phyloP scores from a whole-genome alignment of 306 rosid species.

The Lotus japonicus region DNA sequence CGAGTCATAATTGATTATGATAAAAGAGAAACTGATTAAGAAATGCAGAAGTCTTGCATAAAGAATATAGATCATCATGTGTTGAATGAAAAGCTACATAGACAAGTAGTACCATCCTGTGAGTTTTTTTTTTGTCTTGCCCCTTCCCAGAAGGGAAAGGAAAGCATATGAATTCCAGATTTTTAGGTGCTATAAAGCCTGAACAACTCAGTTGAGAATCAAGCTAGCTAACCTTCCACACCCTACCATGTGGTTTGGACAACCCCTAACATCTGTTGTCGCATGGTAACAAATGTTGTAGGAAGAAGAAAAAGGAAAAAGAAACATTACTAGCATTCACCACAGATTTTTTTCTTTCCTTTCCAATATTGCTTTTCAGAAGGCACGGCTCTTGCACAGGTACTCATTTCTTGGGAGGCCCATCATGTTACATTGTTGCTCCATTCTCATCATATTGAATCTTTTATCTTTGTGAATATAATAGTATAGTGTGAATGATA shows the following conservation, averaged over 20 bases:
- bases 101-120: neutral
- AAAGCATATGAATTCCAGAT: neutral
- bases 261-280: conserved; percentile 15
- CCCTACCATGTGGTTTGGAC: conserved; percentile 20
- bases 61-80: neutral
- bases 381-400: conserved; percentile 11
- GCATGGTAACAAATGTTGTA: neutral
- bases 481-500: neutral
- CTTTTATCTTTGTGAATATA: neutral
- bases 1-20: too few relatives aligned
- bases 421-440: conserved; percentile 13
- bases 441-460: neutral
- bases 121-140: neutral
- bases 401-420: conserved; percentile 5
- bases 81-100: neutral
- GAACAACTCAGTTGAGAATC: neutral
- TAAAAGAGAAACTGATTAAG: too few relatives aligned
- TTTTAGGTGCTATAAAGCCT: neutral
- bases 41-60: neutral
- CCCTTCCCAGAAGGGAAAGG: neutral
- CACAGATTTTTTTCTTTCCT: neutral
- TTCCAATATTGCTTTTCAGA: neutral
- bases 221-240: neutral
- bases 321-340: neutral
- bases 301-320: neutral